Conservation (phyloP, 169 alveolate species). For the Hammondia hammondi region DNA sequence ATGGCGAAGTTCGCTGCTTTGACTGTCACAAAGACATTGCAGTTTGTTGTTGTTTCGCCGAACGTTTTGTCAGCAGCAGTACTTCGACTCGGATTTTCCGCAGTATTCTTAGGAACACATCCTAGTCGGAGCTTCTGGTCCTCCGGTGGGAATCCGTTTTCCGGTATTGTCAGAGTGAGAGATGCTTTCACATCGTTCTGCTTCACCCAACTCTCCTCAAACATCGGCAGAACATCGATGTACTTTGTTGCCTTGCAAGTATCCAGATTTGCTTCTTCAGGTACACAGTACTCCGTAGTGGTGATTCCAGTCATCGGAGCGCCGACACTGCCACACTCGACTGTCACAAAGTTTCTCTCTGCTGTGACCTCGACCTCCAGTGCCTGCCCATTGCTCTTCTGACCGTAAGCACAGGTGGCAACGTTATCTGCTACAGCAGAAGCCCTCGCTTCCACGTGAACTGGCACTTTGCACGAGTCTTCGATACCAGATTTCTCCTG, state of each 20-base stretch:
- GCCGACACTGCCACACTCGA: background rate
- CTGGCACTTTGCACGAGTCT: background rate
- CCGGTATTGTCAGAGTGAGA: background rate
- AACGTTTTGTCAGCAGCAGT: background rate
- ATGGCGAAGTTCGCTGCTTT: background rate
- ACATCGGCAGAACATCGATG: background rate
- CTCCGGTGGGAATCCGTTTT: background rate
- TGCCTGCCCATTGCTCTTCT: background rate
- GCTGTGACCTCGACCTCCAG: background rate
- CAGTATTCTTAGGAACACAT: background rate
- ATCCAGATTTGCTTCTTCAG: background rate
- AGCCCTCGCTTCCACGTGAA: background rate
- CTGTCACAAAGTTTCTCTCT: background rate
- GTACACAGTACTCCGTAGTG: background rate
- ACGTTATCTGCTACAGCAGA: background rate
- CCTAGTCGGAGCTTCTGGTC: background rate
- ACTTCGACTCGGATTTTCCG: background rate
- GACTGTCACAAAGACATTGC: conserved; percentile 7
- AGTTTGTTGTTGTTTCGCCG: background rate
- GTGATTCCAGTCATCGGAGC: background rate
- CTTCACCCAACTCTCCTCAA: background rate
- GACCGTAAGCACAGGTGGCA: background rate
- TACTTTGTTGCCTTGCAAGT: background rate
- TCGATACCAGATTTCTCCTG: background rate
- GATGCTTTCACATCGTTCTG: background rate